Conservation (phyloP, 2,329 filamentous ascomycete species). For the Metarhizium anisopliae region DNA sequence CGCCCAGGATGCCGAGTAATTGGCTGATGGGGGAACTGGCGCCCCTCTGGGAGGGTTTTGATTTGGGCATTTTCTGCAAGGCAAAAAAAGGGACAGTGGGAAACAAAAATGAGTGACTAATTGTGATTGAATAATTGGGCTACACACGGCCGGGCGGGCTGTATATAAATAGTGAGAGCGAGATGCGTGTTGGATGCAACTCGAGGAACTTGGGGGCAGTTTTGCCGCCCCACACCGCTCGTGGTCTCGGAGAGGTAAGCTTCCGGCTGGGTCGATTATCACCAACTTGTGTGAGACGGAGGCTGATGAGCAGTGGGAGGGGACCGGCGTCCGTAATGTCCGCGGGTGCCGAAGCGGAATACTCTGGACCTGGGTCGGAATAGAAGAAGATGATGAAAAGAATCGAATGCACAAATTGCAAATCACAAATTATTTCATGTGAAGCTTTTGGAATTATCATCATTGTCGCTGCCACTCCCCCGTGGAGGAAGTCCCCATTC, state of each 20-base stretch:
- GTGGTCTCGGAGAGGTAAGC: background rate
- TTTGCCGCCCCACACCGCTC: slow-evolving; percentile 10
- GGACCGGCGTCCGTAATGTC: background rate
- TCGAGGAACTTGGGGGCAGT: background rate
- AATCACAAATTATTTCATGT: background rate
- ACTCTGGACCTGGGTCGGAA: background rate
- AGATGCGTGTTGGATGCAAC: background rate
- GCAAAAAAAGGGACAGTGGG: background rate
- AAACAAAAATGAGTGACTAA: background rate
- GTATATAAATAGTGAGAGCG: background rate
- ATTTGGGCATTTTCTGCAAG: slow-evolving; percentile 6
- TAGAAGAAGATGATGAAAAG: background rate
- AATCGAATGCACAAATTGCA: background rate
- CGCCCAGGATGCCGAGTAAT: slow-evolving; percentile 39
- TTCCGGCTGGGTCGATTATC: background rate
- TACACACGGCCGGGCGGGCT: background rate
- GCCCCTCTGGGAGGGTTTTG: slow-evolving; percentile 7
- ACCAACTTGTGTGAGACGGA: background rate
- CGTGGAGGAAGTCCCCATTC: no score
- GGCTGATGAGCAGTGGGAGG: background rate
- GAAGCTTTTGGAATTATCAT: background rate
- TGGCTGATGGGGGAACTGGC: slow-evolving; percentile 17
- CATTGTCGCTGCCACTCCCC: background rate
- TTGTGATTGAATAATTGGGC: background rate
- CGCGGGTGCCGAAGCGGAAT: background rate